Conservation (phyloP, 139 green algal species). For the Pleodorina starrii region DNA sequence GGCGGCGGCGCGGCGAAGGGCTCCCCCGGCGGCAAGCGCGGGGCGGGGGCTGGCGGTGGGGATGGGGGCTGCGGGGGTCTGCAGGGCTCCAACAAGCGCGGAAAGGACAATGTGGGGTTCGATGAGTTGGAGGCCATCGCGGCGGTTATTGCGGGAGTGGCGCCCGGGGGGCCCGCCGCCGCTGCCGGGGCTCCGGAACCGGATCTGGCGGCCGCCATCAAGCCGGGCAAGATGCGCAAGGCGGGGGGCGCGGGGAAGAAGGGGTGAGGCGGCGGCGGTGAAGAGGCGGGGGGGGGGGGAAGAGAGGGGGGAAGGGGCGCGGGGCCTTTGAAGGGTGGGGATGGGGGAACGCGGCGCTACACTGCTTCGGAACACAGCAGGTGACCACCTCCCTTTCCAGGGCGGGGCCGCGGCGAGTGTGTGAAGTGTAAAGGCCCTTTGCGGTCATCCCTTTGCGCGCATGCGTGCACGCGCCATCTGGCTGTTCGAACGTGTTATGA, state of each 20-base stretch:
- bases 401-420: too few relatives aligned
- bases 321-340: too few relatives aligned
- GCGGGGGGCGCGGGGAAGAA: not conserved
- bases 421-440: too few relatives aligned
- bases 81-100: conserved; percentile 1
- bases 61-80: not conserved
- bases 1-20: not conserved
- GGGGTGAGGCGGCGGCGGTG: not conserved
- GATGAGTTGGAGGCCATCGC: conserved; percentile 58
- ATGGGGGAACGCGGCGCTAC: too few relatives aligned
- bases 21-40: not conserved
- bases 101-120: conserved; percentile 34
- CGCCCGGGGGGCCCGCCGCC: not conserved
- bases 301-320: too few relatives aligned
- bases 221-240: conserved; percentile 37
- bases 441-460: too few relatives aligned
- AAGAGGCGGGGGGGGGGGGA: too few relatives aligned
- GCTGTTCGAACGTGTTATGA: too few relatives aligned
- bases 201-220: conserved; percentile 28
- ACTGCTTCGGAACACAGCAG: too few relatives aligned
- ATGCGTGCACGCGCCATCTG: too few relatives aligned
- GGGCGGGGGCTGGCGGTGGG: not conserved
- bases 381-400: too few relatives aligned
- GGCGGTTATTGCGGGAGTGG: conserved; percentile 53
- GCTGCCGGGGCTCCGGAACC: not conserved